Percentiles rank a stretch among this genome's conserved stretches.
Conservation (phyloP, 2,329 filamentous ascomycete genomes). For the Gaeumannomyces sp. region DNA sequence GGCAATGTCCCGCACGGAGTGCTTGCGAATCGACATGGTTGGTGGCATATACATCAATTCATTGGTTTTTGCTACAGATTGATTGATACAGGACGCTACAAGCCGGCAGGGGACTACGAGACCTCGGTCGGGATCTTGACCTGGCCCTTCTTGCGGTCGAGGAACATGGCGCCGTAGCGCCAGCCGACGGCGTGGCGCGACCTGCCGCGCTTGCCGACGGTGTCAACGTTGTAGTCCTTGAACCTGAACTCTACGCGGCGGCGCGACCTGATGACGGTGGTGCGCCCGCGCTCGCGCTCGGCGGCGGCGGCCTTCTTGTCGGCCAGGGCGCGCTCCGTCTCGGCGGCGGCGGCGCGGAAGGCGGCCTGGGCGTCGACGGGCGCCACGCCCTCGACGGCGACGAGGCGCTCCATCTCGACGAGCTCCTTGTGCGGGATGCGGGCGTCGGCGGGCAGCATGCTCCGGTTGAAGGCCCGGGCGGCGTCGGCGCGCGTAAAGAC, state of each 20-base stretch:
- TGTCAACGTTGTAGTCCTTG: constrained; percentile 50
- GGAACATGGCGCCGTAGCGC: constrained; percentile 57
- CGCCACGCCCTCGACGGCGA: constrained; percentile 28
- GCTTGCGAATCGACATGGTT: not conserved
- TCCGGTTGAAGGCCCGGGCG: constrained; percentile 56
- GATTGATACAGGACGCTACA: not conserved
- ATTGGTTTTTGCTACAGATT: not conserved
- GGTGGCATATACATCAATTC: not conserved
- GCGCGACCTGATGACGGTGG: constrained; percentile 38
- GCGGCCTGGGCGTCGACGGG: constrained; percentile 30
- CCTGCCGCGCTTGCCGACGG: constrained; percentile 48
- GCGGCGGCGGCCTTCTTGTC: constrained; percentile 27
- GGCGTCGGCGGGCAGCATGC: constrained; percentile 53
- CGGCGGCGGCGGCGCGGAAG: constrained; percentile 32
- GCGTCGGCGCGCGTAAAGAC: constrained; percentile 60
- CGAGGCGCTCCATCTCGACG: constrained; percentile 46
- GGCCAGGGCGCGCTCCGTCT: constrained; percentile 34
- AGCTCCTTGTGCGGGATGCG: constrained; percentile 59
- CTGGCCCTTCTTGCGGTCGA: constrained; percentile 57
- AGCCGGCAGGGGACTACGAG: constrained; percentile 27
- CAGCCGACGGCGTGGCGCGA: constrained; percentile 48
- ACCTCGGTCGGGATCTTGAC: constrained; percentile 63
- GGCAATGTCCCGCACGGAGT: not conserved
- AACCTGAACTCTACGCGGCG: constrained; percentile 55
- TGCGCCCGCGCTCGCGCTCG: constrained; percentile 29